These are phyloP conservation scores for Bryoerythrophyllum caledonicum DNA, from an alignment of 225 moss, liverwort and hornwort genomes.

Conservation along the genomic window DNA sequence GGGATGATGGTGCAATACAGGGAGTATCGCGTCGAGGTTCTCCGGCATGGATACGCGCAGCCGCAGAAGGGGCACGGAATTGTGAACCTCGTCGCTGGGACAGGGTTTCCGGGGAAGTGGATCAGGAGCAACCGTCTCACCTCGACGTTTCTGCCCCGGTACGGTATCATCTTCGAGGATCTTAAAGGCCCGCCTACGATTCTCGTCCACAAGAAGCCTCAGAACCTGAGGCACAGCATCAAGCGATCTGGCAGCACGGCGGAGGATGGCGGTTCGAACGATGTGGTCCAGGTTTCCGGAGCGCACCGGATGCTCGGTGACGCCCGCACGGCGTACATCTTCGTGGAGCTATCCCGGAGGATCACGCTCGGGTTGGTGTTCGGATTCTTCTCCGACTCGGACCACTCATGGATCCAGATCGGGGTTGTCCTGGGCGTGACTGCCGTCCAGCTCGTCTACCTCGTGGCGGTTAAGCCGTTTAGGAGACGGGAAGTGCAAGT, in stretches of 20 bases:
- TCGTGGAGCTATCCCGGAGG: constrained; percentile 59
- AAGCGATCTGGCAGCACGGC: constrained; percentile 55
- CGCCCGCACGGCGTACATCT: constrained; percentile 58
- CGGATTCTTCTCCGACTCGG: constrained; percentile 58
- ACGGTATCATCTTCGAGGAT: constrained; percentile 72
- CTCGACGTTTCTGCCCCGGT: constrained; percentile 58
- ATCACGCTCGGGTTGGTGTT: constrained; percentile 63
- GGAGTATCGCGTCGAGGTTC: constrained; percentile 35
- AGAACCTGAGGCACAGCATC: constrained; percentile 49
- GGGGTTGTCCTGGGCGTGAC: constrained; percentile 58
- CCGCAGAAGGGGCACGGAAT: constrained; percentile 25
- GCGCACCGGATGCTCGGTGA: constrained; percentile 49
- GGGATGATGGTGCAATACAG: constrained; percentile 71
- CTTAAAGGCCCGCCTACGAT: constrained; percentile 77
- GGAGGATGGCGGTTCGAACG: constrained; percentile 39
- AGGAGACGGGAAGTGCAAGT: constrained; percentile 69
- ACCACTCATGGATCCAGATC: constrained; percentile 68
- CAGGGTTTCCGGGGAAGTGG: constrained; percentile 65
- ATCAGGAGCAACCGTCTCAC: constrained; percentile 55
- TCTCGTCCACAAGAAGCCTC: constrained; percentile 36
- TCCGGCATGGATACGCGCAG: constrained; percentile 27
- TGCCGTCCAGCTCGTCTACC: constrained; percentile 50
- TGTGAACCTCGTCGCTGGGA: constrained; percentile 49
- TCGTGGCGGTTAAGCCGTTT: constrained; percentile 62
- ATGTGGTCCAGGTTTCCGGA: constrained; percentile 48